phyloP scores from a whole-genome alignment of 1,284 basidiomycete genomes.

The Blastosporella zonata region DNA sequence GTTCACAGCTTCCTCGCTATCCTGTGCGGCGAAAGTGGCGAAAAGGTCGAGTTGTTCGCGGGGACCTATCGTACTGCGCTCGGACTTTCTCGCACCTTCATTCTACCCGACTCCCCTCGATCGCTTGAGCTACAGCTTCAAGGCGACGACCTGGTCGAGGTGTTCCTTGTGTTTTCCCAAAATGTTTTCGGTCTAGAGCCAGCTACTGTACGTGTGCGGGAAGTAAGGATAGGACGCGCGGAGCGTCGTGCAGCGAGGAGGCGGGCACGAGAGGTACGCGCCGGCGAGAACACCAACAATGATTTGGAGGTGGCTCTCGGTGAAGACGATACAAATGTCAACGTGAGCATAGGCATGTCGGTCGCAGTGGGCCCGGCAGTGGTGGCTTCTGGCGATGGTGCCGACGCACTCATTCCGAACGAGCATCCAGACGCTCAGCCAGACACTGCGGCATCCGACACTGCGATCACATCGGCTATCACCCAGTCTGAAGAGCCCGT shows the following conservation, averaged over 20 bases:
- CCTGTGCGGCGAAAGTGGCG: conserved; percentile 87
- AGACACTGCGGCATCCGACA: conserved; percentile 27
- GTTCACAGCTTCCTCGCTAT: conserved; percentile 76
- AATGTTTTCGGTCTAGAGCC: conserved; percentile 88
- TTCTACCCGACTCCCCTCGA: conserved; percentile 82
- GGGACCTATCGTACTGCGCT: conserved; percentile 80
- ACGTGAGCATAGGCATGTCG: conserved; percentile 61
- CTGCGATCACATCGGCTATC: conserved; percentile 25
- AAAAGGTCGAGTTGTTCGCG: conserved; percentile 87
- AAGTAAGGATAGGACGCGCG: conserved; percentile 82
- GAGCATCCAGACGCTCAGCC: conserved; percentile 38
- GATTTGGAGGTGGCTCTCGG: conserved; percentile 41
- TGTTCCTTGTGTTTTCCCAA: conserved; percentile 83
- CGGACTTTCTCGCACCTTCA: conserved; percentile 80
- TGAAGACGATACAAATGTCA: conserved; percentile 61
- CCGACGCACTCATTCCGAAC: conserved; percentile 35
- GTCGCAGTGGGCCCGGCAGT: conserved; percentile 38
- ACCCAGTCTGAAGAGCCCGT: conserved; percentile 66
- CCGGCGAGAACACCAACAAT: conserved; percentile 45
- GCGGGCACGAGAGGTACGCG: conserved; percentile 61
- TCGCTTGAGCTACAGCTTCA: conserved; percentile 85
- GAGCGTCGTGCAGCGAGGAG: conserved; percentile 80
- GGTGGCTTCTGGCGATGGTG: conserved; percentile 26
- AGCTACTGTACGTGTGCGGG: conserved; percentile 85
- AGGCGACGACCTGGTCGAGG: conserved; percentile 85